phyloP scores from a whole-genome alignment of 257 asterid genomes.

The Fraxinus excelsior region DNA sequence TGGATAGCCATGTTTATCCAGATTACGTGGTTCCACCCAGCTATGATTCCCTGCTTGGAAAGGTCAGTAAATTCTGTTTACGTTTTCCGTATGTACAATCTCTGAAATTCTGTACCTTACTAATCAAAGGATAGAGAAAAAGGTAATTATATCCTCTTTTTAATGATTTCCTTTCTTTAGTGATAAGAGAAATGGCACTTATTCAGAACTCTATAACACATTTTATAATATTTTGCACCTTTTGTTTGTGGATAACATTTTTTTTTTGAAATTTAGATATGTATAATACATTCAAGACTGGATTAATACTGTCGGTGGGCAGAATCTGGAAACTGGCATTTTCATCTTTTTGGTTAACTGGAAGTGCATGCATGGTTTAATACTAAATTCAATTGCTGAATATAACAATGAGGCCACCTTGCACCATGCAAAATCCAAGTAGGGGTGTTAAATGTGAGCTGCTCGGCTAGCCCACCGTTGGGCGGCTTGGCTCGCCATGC shows the following conservation, averaged over 20 bases:
- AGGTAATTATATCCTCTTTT: not conserved
- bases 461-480: no score
- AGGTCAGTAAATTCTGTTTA: conserved; percentile 46
- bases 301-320: not conserved
- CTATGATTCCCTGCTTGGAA: conserved; percentile 97
- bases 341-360: not conserved
- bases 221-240: not conserved
- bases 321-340: not conserved
- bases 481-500: no score
- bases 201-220: not conserved
- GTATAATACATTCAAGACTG: not conserved
- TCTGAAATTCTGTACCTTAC: not conserved
- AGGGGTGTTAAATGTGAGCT: no score
- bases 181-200: not conserved
- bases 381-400: conserved; percentile 3
- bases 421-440: not conserved
- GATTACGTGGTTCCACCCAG: conserved; percentile 99
- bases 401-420: not conserved
- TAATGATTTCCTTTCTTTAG: not conserved
- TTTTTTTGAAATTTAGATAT: not conserved
- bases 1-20: conserved; percentile 99
- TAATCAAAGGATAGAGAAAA: not conserved
- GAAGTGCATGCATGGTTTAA: conserved; percentile 1
- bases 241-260: not conserved
- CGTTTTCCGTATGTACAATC: conserved; percentile 2